Conservation (phyloP, 768 basidiomycete genomes). For the Rickenella mellea region DNA sequence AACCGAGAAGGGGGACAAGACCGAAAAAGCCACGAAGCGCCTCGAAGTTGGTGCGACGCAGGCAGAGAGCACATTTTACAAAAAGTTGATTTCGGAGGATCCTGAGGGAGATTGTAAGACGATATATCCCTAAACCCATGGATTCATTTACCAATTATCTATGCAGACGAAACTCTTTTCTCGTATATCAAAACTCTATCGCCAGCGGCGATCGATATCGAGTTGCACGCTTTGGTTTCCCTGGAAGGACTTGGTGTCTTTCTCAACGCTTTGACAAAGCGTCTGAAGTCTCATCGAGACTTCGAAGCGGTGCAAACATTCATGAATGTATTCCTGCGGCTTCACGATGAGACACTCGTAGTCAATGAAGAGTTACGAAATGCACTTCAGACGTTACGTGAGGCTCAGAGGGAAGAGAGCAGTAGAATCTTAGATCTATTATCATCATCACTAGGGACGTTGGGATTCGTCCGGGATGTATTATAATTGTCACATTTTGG, state of each 20-base stretch:
- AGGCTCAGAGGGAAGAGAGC: conserved; percentile 69
- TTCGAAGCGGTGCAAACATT: conserved; percentile 94
- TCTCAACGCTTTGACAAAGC: conserved; percentile 59
- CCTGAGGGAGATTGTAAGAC: conserved; percentile 60
- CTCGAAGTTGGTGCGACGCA: conserved; percentile 42
- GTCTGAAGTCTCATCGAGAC: conserved; percentile 74
- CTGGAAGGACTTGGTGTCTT: conserved; percentile 58
- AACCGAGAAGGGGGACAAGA: conserved; percentile 23
- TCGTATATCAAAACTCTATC: conserved; percentile 75
- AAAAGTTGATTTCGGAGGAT: conserved; percentile 49
- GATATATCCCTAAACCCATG: neutral
- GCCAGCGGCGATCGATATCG: conserved; percentile 85
- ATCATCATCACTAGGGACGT: conserved; percentile 62
- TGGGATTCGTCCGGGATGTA: conserved; percentile 67
- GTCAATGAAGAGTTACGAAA: conserved; percentile 54
- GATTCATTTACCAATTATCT: conserved; percentile 3
- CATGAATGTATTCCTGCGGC: conserved; percentile 71
- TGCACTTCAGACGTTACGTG: conserved; percentile 48
- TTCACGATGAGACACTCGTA: conserved; percentile 77
- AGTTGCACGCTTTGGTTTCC: conserved; percentile 70
- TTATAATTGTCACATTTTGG: no score
- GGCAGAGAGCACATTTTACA: conserved; percentile 61
- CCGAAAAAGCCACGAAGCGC: conserved; percentile 37
- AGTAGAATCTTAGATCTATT: conserved; percentile 68
- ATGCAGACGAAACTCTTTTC: conserved; percentile 77